Evolutionary conservation across 768 basidiomycete species (phyloP), one percentile per base, ranked within the genome.

Genomic region (Zangia roseola): DNA sequence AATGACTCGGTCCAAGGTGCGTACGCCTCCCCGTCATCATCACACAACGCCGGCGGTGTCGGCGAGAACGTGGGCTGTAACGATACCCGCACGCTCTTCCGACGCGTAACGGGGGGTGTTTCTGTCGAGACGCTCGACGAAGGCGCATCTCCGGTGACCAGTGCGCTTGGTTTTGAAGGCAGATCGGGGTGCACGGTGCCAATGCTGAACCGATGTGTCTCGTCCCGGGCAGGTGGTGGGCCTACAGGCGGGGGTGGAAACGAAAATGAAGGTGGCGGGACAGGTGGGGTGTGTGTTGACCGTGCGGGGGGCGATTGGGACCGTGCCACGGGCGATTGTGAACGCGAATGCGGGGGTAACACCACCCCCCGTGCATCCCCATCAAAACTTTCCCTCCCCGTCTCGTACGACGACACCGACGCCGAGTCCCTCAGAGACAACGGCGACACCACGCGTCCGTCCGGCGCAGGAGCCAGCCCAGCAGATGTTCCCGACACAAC

Each of bases 1-100:
- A 49, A 50, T 12, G 45, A 41, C 43, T 10, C 33, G 23, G 31
- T 45, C 58, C 54, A 56, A 6, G 50, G 50, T 17, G 43, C 46
- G 41, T 54, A 49, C 25, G 26, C 53, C 8, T 52, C 62, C 6
- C 65, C 69, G 1, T 70, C 74, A 7, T 80, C 78, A 47, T 85
- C 76, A 21, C 79, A 78, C 39, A 78, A 63, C 31, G 82, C 83
- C 33, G 85, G 86, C 8, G 88, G 86, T 2, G 88, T 78, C 0
- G 82, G 69, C 6, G 86, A 86, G 63, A 86, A 89, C 28, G 86
- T 88, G 10, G 90, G 90, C 37, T 83, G 77, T 31, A 91, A 65
- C 24, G 86, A 88, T 43, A 92, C 83, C 7, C 90, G 74, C 28
- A 92, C 90, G 58, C 87, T 89, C 69, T 91, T 91, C 30, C 76